Base-by-base conservation (phyloP, 371 early-diverging fungal species). In the Capillidium heterosporum region DNA sequence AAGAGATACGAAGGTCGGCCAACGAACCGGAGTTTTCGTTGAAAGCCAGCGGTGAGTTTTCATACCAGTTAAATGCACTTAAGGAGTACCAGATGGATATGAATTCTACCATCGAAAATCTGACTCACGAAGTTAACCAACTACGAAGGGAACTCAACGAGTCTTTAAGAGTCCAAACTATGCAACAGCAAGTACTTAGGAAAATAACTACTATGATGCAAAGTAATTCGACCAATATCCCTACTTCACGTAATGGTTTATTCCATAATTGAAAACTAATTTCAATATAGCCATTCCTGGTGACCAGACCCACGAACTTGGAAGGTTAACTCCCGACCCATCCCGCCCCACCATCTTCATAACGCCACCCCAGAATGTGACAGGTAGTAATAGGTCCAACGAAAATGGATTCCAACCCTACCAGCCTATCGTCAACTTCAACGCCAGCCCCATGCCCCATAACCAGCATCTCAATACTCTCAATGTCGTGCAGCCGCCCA, bases 1-100 rank as follows among this genome's bases (percentile, higher is more conserved):
- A 86, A 59, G 83, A 85, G 53, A 89, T 90, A 66, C 85, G 84
- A 63, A 76, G 91, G 54, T 87, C 89, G 64, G 74, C 89, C 10
- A 78, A 85, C 71, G 89, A 90, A 56, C 71, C 84, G 7, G 85
- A 86, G 53, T 69, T 74, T 5, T 64, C 74, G 52, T 66, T 84
- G 43, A 71, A 85, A 55, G 85, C 86, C 40, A 73, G 32, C 48
- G 81, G 82, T 10, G 89, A 88, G 59, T 48, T 85, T 42, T 76
- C 80, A 28, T 68, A 72, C 4, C 81, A 81, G 62, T 67, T 87
- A 57, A 76, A 79, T 17, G 69, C 82, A 64, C 66, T 90, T 61
- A 85, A 85, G 61, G 71, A 74, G 24, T 72, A 81, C 8, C 87
- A 86, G 60, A 66, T 74, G n/a, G 86, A 86, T 47, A 71, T 87